Percentiles rank a stretch among this genome's conserved stretches.
These are phyloP conservation scores for Fusarium bactridioides DNA, from an alignment of 2,329 filamentous ascomycete species.

Conservation along the genomic window DNA sequence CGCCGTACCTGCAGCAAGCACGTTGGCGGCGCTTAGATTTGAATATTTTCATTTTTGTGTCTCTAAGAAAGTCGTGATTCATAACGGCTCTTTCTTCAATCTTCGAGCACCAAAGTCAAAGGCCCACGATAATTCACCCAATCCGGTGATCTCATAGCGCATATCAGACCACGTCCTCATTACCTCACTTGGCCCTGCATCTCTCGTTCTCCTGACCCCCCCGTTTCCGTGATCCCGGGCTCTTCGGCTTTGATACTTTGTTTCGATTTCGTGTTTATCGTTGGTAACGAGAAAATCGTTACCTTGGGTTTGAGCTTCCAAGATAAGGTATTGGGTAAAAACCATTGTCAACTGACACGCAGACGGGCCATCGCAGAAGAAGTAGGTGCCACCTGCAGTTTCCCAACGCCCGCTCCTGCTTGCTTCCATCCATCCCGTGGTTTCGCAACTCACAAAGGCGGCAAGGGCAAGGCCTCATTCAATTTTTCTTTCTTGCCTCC, in stretches of 20 bases:
- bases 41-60: neutral
- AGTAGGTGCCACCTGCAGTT: slow-evolving; percentile 23
- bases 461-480: slow-evolving; percentile 16
- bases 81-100: neutral
- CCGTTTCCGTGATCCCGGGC: slow-evolving; percentile 6
- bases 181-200: slow-evolving; percentile 20
- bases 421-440: neutral
- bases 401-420: slow-evolving; percentile 13
- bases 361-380: slow-evolving; percentile 1
- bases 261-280: slow-evolving; percentile 25
- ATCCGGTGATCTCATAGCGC: slow-evolving; percentile 36
- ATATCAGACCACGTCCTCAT: slow-evolving; percentile 40
- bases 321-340: slow-evolving; percentile 4
- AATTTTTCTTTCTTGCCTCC: slow-evolving; percentile 15
- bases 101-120: neutral
- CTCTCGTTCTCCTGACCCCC: slow-evolving; percentile 8
- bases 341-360: slow-evolving; percentile 17
- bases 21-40: slow-evolving; percentile 14
- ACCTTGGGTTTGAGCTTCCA: neutral
- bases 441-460: neutral
- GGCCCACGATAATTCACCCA: neutral
- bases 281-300: slow-evolving; percentile 9
- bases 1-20: slow-evolving; percentile 36
- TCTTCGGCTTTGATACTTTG: slow-evolving; percentile 21
- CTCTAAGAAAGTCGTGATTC: neutral